Conservation (phyloP, 495 filamentous ascomycete genomes). For the Penicillium manginii region DNA sequence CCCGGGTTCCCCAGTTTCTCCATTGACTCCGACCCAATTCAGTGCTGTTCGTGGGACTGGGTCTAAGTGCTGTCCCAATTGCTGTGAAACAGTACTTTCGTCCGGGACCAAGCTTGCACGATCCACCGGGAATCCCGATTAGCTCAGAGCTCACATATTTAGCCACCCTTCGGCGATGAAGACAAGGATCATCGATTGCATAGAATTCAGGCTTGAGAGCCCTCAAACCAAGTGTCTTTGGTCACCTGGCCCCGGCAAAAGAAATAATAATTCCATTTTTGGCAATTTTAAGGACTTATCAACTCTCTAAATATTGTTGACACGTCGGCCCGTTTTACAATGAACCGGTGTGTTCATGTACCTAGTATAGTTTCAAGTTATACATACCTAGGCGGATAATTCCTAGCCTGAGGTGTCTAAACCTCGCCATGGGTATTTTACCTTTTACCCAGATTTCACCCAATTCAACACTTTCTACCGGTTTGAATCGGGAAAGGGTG, state of each 20-base stretch:
- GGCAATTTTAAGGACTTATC: background rate
- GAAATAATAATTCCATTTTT: background rate
- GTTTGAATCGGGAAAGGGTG: too few species aligned
- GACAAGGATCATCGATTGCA: constrained; percentile 16
- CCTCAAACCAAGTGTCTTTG: constrained; percentile 6
- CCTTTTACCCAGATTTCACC: too few species aligned
- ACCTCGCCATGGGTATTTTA: too few species aligned
- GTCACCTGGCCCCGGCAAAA: constrained; percentile 14
- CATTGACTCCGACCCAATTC: background rate
- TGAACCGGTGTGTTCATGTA: constrained; percentile 1
- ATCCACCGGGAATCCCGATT: background rate
- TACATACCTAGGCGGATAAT: too few species aligned
- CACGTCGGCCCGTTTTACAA: background rate
- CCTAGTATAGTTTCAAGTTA: too few species aligned
- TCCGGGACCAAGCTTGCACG: background rate
- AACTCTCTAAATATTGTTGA: background rate
- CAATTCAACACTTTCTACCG: too few species aligned
- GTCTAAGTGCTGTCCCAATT: background rate
- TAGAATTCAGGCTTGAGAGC: constrained; percentile 19
- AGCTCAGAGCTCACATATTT: constrained; percentile 6
- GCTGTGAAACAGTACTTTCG: background rate
- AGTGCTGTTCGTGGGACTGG: background rate
- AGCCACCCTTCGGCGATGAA: too few species aligned
- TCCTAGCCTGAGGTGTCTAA: too few species aligned
- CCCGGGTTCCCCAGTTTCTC: constrained; percentile 2